These are phyloP conservation scores for Pseudonitzschia multistriata DNA, from an alignment of 108 stramenopile genomes.

Conservation along the genomic window DNA sequence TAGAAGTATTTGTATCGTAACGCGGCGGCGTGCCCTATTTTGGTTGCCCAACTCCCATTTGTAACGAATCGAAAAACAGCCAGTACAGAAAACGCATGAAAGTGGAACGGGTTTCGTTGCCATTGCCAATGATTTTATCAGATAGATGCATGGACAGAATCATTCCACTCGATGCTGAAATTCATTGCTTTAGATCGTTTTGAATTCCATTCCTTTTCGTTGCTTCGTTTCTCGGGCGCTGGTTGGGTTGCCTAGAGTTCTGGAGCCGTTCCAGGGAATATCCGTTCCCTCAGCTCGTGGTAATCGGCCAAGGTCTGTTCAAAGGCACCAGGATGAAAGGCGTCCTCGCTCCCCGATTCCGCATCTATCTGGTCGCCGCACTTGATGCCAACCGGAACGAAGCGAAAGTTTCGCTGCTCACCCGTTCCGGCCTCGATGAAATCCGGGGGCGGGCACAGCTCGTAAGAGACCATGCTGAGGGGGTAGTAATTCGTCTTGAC, in stretches of 20 bases:
- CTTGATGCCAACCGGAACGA: slow-evolving; percentile 76
- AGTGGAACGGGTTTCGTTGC: too few relatives aligned
- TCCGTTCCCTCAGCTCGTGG: slow-evolving; percentile 37
- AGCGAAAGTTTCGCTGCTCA: slow-evolving; percentile 84
- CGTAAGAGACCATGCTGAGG: slow-evolving; percentile 92
- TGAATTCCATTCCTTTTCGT: too few relatives aligned
- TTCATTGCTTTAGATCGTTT: too few relatives aligned
- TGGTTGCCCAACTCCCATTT: too few relatives aligned
- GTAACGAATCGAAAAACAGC: too few relatives aligned
- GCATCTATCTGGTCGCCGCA: slow-evolving; percentile 64
- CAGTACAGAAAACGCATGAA: too few relatives aligned
- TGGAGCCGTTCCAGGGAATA: slow-evolving; percentile 45
- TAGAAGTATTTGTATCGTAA: too few relatives aligned
- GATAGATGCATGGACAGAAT: too few relatives aligned
- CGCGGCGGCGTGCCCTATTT: too few relatives aligned
- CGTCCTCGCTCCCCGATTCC: slow-evolving; percentile 76
- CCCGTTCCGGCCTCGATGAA: slow-evolving; percentile 79
- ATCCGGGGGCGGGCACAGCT: slow-evolving; percentile 94
- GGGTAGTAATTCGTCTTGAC: slow-evolving; percentile 91
- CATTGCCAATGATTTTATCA: too few relatives aligned
- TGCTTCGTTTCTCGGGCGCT: too few relatives aligned
- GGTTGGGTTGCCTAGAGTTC: slow-evolving; percentile 1
- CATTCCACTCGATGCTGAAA: too few relatives aligned
- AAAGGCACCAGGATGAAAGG: slow-evolving; percentile 66
- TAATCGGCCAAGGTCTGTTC: slow-evolving; percentile 56